These are phyloP conservation scores for Pilobolus umbonatus DNA, from an alignment of 192 early-diverging fungal species.

Conservation along the genomic window DNA sequence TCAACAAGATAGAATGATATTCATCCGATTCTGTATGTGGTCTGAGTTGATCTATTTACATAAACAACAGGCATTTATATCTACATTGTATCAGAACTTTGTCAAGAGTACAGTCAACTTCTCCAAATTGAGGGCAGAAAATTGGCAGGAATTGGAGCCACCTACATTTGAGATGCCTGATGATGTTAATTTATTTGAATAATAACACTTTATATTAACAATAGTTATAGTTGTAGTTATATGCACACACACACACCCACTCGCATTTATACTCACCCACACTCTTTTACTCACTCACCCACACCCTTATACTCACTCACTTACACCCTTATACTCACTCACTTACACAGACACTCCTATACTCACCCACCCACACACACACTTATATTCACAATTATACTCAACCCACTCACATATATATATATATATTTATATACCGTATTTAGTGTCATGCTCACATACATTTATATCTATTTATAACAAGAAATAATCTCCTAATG, in stretches of 20 bases:
- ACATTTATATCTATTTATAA: too few relatives aligned
- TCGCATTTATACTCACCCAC: neutral
- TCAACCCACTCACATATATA: too few relatives aligned
- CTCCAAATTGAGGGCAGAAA: conserved; percentile 16
- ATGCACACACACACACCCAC: neutral
- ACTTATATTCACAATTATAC: too few relatives aligned
- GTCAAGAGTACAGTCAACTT: conserved; percentile 56
- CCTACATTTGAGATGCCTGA: conserved; percentile 31
- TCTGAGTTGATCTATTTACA: conserved; percentile 58
- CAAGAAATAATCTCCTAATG: too few relatives aligned
- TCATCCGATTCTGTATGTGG: conserved; percentile 52
- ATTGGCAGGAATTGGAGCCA: conserved; percentile 30
- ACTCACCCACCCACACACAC: too few relatives aligned
- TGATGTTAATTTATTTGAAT: conserved; percentile 21
- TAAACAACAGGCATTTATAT: conserved; percentile 57
- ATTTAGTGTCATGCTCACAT: too few relatives aligned
- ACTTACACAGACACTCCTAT: neutral
- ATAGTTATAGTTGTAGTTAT: neutral
- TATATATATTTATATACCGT: too few relatives aligned
- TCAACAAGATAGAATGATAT: conserved; percentile 39
- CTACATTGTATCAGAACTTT: conserved; percentile 56
- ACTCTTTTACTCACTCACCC: neutral
- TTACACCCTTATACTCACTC: neutral
- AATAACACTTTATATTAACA: neutral
- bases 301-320: neutral